Conservation (phyloP, 2,329 filamentous ascomycete species). For the Gnomoniopsis sp. region DNA sequence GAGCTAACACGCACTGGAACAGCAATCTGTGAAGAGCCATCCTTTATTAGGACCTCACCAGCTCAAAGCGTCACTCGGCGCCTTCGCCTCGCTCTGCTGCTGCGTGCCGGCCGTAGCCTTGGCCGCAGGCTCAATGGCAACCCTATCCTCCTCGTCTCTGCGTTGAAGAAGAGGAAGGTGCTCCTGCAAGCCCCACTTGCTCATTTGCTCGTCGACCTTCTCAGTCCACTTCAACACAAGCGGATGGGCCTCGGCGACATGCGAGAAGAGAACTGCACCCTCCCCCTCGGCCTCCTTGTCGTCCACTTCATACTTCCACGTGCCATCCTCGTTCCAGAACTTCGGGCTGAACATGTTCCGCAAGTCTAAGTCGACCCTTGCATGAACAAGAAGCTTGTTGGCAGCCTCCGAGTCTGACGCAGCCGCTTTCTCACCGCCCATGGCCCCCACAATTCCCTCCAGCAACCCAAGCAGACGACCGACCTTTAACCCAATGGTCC, state of each 20-base stretch:
- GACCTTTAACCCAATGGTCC: constrained; percentile 69
- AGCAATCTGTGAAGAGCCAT: neutral
- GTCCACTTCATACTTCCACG: constrained; percentile 64
- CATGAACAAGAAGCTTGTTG: constrained; percentile 40
- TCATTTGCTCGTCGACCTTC: constrained; percentile 38
- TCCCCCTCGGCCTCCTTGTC: constrained; percentile 21
- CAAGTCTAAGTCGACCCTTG: constrained; percentile 57
- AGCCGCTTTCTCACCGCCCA: constrained; percentile 25
- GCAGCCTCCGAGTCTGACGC: constrained; percentile 23
- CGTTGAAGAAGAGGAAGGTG: constrained; percentile 14
- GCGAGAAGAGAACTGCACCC: constrained; percentile 50
- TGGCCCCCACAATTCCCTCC: constrained; percentile 62
- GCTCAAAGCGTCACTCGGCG: constrained; percentile 21
- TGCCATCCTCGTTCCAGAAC: constrained; percentile 69
- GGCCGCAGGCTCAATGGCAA: constrained; percentile 3
- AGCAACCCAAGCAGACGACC: constrained; percentile 75
- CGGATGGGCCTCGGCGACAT: constrained; percentile 67
- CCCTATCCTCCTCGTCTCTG: constrained; percentile 13
- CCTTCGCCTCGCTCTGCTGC: constrained; percentile 9
- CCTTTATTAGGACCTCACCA: constrained; percentile 21
- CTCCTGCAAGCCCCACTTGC: constrained; percentile 29
- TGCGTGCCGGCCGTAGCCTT: constrained; percentile 16
- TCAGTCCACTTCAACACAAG: constrained; percentile 60
- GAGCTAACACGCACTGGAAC: neutral
- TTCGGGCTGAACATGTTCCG: constrained; percentile 59